These are phyloP conservation scores for Hypomontagnella monticulosa DNA, from an alignment of 495 filamentous ascomycete genomes.

Conservation along the genomic window DNA sequence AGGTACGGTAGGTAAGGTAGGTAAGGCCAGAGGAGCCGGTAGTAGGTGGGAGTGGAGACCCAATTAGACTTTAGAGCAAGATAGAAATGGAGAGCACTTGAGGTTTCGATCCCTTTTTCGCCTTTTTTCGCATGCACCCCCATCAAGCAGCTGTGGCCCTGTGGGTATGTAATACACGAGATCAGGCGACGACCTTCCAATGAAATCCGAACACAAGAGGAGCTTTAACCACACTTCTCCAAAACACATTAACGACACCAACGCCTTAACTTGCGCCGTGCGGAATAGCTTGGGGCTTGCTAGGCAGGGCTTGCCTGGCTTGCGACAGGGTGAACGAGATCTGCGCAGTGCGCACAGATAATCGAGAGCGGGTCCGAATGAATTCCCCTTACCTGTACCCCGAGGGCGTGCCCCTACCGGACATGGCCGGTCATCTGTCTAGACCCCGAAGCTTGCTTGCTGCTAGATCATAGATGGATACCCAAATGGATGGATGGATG, in stretches of 20 bases:
- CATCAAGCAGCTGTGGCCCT: constrained; percentile 22
- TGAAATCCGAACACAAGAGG: constrained; percentile 32
- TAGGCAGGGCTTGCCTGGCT: constrained; percentile 41
- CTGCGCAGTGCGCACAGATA: constrained; percentile 42
- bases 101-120: constrained; percentile 36
- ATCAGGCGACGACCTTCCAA: constrained; percentile 39
- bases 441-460: constrained; percentile 7
- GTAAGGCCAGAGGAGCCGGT: constrained; percentile 5
- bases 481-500: constrained; percentile 23
- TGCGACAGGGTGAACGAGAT: constrained; percentile 45
- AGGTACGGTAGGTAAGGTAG: background rate
- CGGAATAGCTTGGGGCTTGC: constrained; percentile 40
- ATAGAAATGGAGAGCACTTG: no score
- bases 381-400: constrained; percentile 33
- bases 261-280: constrained; percentile 43
- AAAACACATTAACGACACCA: constrained; percentile 44
- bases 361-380: constrained; percentile 43
- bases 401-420: constrained; percentile 35
- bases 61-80: constrained; percentile 42
- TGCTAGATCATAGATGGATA: constrained; percentile 5
- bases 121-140: constrained; percentile 32
- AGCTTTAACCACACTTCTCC: constrained; percentile 34
- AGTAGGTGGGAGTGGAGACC: constrained; percentile 42
- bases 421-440: constrained; percentile 27
- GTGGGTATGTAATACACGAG: constrained; percentile 41